These are phyloP conservation scores for Areca catechu DNA, from an alignment of 176 grass and related monocot genomes.

Conservation along the genomic window DNA sequence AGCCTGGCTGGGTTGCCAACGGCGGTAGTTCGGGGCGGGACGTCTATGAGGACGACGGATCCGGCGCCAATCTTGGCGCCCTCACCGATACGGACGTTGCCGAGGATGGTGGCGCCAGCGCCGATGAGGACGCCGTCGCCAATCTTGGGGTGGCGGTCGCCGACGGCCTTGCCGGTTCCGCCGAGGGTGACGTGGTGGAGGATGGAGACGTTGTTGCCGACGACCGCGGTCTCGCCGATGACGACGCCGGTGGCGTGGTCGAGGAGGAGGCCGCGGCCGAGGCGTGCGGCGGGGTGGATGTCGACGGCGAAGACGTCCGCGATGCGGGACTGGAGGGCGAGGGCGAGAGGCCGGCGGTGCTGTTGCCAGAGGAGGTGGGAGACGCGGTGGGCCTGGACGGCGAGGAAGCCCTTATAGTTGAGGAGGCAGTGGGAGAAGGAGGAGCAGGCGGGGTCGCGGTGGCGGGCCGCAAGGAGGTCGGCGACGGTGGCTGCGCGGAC, in stretches of 20 bases:
- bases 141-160: conserved; percentile 91
- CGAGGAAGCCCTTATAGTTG: conserved; percentile 97
- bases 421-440: conserved; percentile 84
- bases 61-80: conserved; percentile 87
- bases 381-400: conserved; percentile 81
- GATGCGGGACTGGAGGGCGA: conserved; percentile 82
- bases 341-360: conserved; percentile 54
- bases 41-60: conserved; percentile 75
- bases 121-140: conserved; percentile 81
- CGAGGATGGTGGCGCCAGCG: conserved; percentile 82
- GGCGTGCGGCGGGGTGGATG: conserved; percentile 70
- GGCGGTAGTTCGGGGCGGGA: conserved; percentile 58
- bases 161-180: conserved; percentile 87
- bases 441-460: conserved; percentile 63
- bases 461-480: conserved; percentile 54
- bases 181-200: conserved; percentile 96
- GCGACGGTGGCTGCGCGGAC: conserved; percentile 47
- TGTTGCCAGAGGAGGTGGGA: conserved; percentile 78
- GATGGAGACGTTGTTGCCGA: conserved; percentile 96
- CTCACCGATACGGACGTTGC: conserved; percentile 70
- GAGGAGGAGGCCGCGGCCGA: conserved; percentile 78
- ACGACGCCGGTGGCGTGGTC: conserved; percentile 93
- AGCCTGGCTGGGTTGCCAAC: conserved; percentile 85
- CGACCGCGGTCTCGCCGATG: conserved; percentile 85
- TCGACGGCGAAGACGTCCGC: conserved; percentile 95